Evolutionary conservation across 78 protist species (phyloP).

Genomic region (Dictyostelium intermedium): DNA sequence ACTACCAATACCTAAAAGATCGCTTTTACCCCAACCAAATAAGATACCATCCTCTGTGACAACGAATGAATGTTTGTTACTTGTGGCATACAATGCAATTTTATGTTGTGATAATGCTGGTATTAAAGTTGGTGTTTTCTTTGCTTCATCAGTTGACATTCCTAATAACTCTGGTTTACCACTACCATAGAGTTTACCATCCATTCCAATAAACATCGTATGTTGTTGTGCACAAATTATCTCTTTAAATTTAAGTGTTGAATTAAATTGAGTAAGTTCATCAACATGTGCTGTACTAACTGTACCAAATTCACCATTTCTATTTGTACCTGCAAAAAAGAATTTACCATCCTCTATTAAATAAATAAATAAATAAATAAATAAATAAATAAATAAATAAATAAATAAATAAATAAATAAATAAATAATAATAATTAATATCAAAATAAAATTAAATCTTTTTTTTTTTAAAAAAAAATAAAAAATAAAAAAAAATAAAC

Average conservation of each 20-base stretch:
- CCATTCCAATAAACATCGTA: conserved; percentile 6
- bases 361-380: not conserved
- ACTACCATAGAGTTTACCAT: conserved; percentile 11
- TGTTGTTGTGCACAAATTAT: conserved; percentile 4
- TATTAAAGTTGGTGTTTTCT: conserved; percentile 21
- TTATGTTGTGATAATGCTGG: conserved; percentile 16
- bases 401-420: not conserved
- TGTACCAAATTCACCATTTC: conserved; percentile 44
- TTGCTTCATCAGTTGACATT: not conserved
- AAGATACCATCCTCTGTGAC: conserved; percentile 10
- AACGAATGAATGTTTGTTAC: conserved; percentile 28
- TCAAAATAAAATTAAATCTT: not conserved
- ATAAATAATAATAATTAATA: not conserved
- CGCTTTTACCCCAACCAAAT: conserved; percentile 73
- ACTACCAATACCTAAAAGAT: conserved; percentile 39
- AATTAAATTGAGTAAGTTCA: not conserved
- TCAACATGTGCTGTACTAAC: conserved; percentile 8
- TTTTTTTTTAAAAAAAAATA: not conserved
- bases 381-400: too few species aligned
- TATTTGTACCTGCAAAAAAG: conserved; percentile 49
- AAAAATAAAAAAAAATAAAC: not conserved
- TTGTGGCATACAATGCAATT: not conserved
- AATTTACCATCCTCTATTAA: conserved; percentile 36
- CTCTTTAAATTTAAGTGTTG: conserved; percentile 1
- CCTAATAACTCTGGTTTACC: conserved; percentile 46